Conservation (phyloP, 495 filamentous ascomycete species). For the Hamigera avellanea region DNA sequence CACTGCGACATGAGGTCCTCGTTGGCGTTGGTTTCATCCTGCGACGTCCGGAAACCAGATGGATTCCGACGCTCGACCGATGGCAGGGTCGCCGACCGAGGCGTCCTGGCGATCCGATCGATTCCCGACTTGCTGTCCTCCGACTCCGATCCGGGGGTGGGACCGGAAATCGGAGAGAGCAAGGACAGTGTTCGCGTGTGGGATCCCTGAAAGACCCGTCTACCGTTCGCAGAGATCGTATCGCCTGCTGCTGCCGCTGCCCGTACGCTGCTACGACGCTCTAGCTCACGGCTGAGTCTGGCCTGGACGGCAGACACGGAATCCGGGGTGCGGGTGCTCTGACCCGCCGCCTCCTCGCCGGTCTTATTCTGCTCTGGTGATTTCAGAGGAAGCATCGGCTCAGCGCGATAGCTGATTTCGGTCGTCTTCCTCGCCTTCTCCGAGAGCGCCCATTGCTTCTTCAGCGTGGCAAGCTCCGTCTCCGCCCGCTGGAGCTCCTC, state of each 20-base stretch:
- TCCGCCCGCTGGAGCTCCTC: conserved; percentile 82
- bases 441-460: conserved; percentile 69
- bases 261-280: conserved; percentile 36
- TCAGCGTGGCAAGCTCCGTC: conserved; percentile 59
- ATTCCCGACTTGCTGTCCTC: conserved; percentile 1
- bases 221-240: conserved; percentile 29
- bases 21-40: conserved; percentile 15
- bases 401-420: conserved; percentile 43
- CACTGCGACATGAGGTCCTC: conserved; percentile 28
- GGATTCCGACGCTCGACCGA: conserved; percentile 25
- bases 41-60: conserved; percentile 8
- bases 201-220: conserved; percentile 59
- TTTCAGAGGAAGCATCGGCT: conserved; percentile 46
- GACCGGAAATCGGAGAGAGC: conserved; percentile 51
- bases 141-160: conserved; percentile 17
- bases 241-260: conserved; percentile 20
- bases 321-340: conserved; percentile 16
- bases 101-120: conserved; percentile 28
- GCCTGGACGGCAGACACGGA: conserved; percentile 20
- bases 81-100: conserved; percentile 35
- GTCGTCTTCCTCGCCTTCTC: conserved; percentile 69
- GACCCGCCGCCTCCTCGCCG: conserved; percentile 9
- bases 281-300: conserved; percentile 34
- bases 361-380: conserved; percentile 19
- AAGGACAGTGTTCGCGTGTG: conserved; percentile 76